phyloP scores from a whole-genome alignment of 768 basidiomycete species.

The Boletus pseudo-olivaceus region DNA sequence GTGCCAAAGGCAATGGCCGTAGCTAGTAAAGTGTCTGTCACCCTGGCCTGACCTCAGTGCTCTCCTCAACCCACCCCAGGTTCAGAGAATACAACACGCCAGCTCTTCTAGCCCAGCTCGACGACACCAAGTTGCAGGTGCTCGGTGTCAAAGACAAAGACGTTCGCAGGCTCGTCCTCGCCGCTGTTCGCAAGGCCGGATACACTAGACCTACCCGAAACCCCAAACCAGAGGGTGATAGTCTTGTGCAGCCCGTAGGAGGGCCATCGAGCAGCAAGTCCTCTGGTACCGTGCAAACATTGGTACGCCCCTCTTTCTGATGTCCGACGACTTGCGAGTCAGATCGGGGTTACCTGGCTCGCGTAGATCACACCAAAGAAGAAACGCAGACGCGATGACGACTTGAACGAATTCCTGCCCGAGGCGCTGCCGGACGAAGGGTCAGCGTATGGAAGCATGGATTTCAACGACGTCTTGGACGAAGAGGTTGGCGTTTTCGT shows the following conservation, averaged over 20 bases:
- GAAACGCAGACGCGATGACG: constrained; percentile 41
- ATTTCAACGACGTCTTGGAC: constrained; percentile 70
- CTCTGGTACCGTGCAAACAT: constrained; percentile 24
- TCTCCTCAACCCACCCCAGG: constrained; percentile 37
- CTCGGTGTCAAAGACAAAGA: constrained; percentile 64
- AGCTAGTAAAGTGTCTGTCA: constrained; percentile 63
- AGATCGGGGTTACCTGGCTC: background rate
- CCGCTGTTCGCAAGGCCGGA: constrained; percentile 63
- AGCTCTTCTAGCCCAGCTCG: constrained; percentile 51
- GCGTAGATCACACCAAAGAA: constrained; percentile 49
- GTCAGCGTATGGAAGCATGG: constrained; percentile 49
- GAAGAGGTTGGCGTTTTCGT: constrained; percentile 51
- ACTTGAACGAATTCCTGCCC: constrained; percentile 59
- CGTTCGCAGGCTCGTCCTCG: constrained; percentile 54
- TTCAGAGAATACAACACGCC: constrained; percentile 71
- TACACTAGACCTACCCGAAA: constrained; percentile 34
- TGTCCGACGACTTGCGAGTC: background rate
- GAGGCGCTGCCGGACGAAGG: constrained; percentile 48
- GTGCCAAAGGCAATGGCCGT: constrained; percentile 66
- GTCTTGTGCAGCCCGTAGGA: background rate
- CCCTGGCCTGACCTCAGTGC: background rate
- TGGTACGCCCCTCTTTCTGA: constrained; percentile 25
- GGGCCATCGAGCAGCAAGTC: constrained; percentile 11
- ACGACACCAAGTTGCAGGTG: constrained; percentile 53
- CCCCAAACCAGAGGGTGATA: constrained; percentile 13